Evolutionary conservation across 257 asterid species (phyloP), one percentile per base, ranked within the genome.

Genomic region (Solanum virginianum): DNA sequence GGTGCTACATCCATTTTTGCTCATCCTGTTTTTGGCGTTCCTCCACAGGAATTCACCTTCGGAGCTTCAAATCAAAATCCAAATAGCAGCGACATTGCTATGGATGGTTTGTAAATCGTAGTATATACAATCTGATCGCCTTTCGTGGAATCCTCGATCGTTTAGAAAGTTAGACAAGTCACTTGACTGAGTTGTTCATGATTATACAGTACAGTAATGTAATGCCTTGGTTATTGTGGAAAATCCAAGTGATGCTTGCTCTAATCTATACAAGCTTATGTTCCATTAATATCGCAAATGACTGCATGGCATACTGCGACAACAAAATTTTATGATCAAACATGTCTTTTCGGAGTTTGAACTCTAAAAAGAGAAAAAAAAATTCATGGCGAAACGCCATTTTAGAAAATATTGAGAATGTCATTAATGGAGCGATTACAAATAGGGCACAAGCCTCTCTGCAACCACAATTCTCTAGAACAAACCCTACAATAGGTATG

Each of bases 21-120:
- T 41, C 88, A 70, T 49, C 85, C 93, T 55, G 83, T 88, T 20
- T 75, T 85, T 39, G 88, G 90, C 20, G 51, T 53, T 47, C 87
- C 91, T 17, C 92, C 98, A 55, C 97, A 89, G 84, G 95, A 90
- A 22, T 96, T 96, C 84, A 92, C 93, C 62, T 95, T 96, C 81
- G 99, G 98, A 43, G 97, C 98, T 43, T 39, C 90, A 53, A 83
- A 82, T 66, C 89, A 86, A 57, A 90, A 84, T 55, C 83, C 91
- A 26, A 82, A 83, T 68, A 88, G 81, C 60, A 89, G 88, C 17
- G 99, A 94, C 85, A 84, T 91, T 39, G 69, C 93, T 77, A 96
- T 96, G 99, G 98, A 88, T 69, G 97, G 97, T 75, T 89, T 92
- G 85, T 96, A 54, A 68, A 11, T 57, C 9, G 3, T 66, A 63